Evolutionary conservation across 1,284 basidiomycete genomes (phyloP).

Genomic region (Gymnopus androsaceus): DNA sequence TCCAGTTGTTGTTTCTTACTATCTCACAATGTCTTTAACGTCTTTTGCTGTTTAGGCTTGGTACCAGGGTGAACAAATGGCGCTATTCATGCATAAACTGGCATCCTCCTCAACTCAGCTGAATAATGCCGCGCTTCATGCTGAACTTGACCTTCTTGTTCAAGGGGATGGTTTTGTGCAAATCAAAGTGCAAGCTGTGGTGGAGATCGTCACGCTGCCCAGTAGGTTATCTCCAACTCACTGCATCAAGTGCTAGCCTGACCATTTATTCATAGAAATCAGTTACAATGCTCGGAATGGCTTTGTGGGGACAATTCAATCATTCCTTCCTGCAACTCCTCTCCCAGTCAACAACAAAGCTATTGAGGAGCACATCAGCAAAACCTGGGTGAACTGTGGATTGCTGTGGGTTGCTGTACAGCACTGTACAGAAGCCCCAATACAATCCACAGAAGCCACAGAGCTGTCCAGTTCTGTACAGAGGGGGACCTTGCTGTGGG

Average conservation of each 20-base stretch:
- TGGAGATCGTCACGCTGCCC: conserved; percentile 3
- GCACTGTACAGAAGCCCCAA: no score
- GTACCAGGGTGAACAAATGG: conserved; percentile 13
- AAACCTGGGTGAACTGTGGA: no score
- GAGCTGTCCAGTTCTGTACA: no score
- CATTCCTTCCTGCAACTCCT: neutral
- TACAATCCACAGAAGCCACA: no score
- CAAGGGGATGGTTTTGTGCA: neutral
- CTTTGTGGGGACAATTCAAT: conserved; percentile 18
- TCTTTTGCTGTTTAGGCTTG: conserved; percentile 8
- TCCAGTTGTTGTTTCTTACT: no score
- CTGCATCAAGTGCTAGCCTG: neutral
- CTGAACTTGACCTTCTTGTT: neutral
- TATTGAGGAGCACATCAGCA: neutral
- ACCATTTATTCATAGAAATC: conserved; percentile 10
- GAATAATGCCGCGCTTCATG: neutral
- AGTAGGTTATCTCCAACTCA: neutral
- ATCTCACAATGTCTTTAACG: neutral
- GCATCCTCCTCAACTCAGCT: neutral
- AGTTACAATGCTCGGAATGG: conserved; percentile 14
- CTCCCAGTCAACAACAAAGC: neutral
- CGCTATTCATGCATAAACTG: neutral
- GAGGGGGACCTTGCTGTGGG: no score
- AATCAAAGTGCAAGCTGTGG: neutral
- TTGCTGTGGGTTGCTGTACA: no score